Evolutionary conservation across 192 early-diverging fungal species (phyloP).

Genomic region (Coemansia sp.): DNA sequence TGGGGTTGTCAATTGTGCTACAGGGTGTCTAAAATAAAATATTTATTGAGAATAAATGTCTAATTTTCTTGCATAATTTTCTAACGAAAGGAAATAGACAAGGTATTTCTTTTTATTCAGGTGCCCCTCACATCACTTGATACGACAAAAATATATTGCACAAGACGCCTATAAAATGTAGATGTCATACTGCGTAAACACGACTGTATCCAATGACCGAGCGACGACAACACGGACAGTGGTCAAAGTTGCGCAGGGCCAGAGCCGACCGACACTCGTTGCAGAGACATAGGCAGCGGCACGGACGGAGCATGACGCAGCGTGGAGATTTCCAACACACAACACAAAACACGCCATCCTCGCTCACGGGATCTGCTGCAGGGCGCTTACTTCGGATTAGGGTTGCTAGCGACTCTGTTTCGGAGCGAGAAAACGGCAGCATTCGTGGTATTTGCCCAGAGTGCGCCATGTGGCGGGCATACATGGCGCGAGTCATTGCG

Average conservation of each 20-base stretch:
- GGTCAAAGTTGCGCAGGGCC: conserved; percentile 50
- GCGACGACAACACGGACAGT: conserved; percentile 55
- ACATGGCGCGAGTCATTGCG: conserved; percentile 48
- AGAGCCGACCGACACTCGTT: conserved; percentile 51
- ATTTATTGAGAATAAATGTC: no score
- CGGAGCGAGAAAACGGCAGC: conserved; percentile 34
- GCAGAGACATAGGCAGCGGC: conserved; percentile 55
- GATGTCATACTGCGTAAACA: conserved; percentile 44
- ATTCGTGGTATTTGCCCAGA: conserved; percentile 2
- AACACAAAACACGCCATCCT: conserved; percentile 30
- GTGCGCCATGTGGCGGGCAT: conserved; percentile 18
- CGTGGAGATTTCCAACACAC: conserved; percentile 51
- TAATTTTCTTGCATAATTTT: no score
- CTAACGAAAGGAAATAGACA: no score
- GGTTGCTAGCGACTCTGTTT: conserved; percentile 37
- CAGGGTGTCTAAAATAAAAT: no score
- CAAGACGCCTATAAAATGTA: not conserved
- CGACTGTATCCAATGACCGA: conserved; percentile 49
- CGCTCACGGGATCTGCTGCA: not conserved
- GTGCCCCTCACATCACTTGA: not conserved
- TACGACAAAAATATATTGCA: not conserved
- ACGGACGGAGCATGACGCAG: conserved; percentile 54
- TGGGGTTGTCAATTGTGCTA: no score
- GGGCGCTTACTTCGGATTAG: conserved; percentile 49
- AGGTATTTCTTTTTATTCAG: not conserved